phyloP scores from a whole-genome alignment of 805 yeast genomes.

The Pichia manshurica region DNA sequence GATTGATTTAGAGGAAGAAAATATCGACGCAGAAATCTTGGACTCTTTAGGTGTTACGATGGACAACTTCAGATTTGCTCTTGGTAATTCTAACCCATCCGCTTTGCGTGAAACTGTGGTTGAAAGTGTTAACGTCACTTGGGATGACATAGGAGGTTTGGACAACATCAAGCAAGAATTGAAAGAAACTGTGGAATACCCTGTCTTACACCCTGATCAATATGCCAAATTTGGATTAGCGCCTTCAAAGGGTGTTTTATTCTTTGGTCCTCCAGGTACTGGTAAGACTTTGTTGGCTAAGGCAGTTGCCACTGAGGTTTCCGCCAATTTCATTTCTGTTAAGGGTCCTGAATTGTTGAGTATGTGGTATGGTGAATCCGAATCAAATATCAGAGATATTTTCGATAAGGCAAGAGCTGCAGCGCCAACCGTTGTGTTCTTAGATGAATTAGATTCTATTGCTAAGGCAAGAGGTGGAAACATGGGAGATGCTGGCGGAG shows the following conservation, averaged over 20 bases:
- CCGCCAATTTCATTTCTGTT: constrained; percentile 95
- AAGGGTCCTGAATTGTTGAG: constrained; percentile 95
- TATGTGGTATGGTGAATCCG: constrained; percentile 99
- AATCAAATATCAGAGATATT: constrained; percentile 94
- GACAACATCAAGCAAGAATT: constrained; percentile 94
- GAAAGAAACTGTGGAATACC: constrained; percentile 98
- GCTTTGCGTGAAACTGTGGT: constrained; percentile 99
- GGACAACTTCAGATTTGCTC: constrained; percentile 97
- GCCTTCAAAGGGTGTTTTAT: constrained; percentile 96
- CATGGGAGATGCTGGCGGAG: constrained; percentile 92
- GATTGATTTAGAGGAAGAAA: constrained; percentile 92
- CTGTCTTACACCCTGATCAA: constrained; percentile 98
- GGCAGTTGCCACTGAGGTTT: constrained; percentile 98
- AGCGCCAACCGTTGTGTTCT: constrained; percentile 97
- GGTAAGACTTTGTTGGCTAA: constrained; percentile 98
- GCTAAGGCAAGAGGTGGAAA: constrained; percentile 96
- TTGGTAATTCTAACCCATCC: constrained; percentile 97
- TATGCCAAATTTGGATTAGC: constrained; percentile 96
- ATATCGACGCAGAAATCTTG: constrained; percentile 93
- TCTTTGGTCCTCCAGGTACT: constrained; percentile 99
- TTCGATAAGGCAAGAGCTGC: constrained; percentile 99
- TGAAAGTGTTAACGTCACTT: constrained; percentile 95
- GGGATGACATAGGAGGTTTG: constrained; percentile 99
- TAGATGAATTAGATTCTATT: constrained; percentile 96
- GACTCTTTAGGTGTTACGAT: constrained; percentile 96